A percentile compares a stretch with the other conserved stretches of the same genome.
These are phyloP conservation scores for Neurospora sp. DNA, from an alignment of 495 filamentous ascomycete genomes.

Conservation along the genomic window DNA sequence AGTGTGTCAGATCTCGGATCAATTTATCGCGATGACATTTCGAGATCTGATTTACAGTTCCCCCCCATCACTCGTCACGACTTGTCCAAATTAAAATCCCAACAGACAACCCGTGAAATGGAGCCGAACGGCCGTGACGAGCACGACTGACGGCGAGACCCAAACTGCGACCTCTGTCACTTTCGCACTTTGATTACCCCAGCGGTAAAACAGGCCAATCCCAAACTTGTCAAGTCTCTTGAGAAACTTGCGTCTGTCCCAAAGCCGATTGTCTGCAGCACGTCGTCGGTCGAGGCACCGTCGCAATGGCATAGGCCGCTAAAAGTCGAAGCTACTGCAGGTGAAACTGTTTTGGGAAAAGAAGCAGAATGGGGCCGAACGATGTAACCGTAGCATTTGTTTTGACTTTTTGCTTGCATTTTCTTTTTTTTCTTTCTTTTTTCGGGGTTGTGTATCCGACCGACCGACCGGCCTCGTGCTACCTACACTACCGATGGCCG, in stretches of 20 bases:
- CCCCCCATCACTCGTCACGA: background rate
- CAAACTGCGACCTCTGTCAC: background rate
- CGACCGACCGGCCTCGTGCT: background rate
- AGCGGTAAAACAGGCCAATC: background rate
- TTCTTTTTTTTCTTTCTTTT: background rate
- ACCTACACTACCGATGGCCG: background rate
- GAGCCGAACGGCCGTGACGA: background rate
- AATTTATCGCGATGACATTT: background rate
- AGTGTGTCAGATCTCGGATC: background rate
- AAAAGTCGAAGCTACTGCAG: background rate
- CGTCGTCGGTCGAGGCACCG: background rate
- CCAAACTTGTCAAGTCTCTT: background rate
- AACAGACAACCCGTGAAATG: background rate
- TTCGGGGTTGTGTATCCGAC: background rate
- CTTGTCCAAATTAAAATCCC: background rate
- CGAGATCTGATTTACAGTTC: background rate
- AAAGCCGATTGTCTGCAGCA: background rate
- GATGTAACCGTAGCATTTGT: background rate
- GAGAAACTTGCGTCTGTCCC: background rate
- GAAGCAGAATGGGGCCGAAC: background rate
- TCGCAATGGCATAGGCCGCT: background rate
- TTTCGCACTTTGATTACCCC: background rate
- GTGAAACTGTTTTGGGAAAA: background rate
- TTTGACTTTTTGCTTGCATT: background rate
- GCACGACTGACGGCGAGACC: background rate